Base-by-base conservation (phyloP, 164 flowering plant species). In the Berberis vulgaris region DNA sequence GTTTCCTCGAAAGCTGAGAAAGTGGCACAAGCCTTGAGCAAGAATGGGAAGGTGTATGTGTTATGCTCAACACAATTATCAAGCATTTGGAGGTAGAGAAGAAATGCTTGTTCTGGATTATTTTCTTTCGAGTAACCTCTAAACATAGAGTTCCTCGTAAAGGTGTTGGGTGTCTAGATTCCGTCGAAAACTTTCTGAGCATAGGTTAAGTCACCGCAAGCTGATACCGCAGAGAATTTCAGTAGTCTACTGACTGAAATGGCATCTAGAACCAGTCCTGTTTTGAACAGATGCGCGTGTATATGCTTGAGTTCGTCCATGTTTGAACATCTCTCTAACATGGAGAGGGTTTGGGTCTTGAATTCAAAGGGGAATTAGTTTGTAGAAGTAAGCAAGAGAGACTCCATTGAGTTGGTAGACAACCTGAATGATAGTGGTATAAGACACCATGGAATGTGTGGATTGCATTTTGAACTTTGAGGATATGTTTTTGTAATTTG, bases 71-170 rank as follows among this genome's bases (percentile, higher is more conserved):
- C 72, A 7, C 75, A 71, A 61, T 41, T 39, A 40, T 47, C 45
- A 2, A 75, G 73, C 81, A 80, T 78, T 57, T 76, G 76, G 41
- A 45, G 62, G 57, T 84, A 82, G 9, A 81, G 50, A 44, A 62
- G 46, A 2, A 84, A n/a, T 1, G 82, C 73, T 62, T 67, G 61
- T 55, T 78, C 77, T 2, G 75, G 78, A 53, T 76, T 45, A 2
- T 61, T 54, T 46, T 73, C 54, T 53, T 74, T 62, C 0, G 86
- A 74, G 60, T 76, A 72, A 13, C 75, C 75, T 63, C 73, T 72
- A 43, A 84, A 73, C 74, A 84, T 70, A 1, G 63, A 57, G 49
- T 83, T 84, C 81, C 77, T 80, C 80, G 79, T 69, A 78, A 80
- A 77, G 60, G 78, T 72, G 49, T 71, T 79, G 54, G 79, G 81